These are phyloP conservation scores for Porcisia deanei DNA, from an alignment of 208 protist genomes.

Conservation along the genomic window DNA sequence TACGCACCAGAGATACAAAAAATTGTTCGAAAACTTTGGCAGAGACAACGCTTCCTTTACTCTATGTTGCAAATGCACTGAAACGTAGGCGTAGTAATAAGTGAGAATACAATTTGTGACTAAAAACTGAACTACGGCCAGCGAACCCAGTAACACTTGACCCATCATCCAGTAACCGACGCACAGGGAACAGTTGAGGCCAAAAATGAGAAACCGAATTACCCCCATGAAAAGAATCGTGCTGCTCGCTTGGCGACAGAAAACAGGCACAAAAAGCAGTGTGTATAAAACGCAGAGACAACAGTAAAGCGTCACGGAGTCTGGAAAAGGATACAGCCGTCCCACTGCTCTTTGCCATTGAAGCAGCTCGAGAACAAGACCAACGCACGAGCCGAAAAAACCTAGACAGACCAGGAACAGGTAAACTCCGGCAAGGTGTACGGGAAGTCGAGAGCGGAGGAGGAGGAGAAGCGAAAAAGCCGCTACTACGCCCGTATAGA, in stretches of 20 bases:
- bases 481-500: slow-evolving; percentile 41
- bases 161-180: slow-evolving; percentile 67
- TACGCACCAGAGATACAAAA: slow-evolving; percentile 57
- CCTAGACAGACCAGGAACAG: slow-evolving; percentile 53
- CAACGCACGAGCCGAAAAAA: slow-evolving; percentile 60
- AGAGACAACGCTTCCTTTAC: slow-evolving; percentile 22
- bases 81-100: slow-evolving; percentile 49
- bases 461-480: slow-evolving; percentile 28
- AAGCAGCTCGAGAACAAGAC: slow-evolving; percentile 58
- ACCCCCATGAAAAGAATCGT: slow-evolving; percentile 40
- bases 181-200: slow-evolving; percentile 62
- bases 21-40: slow-evolving; percentile 31
- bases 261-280: slow-evolving; percentile 30
- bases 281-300: slow-evolving; percentile 59
- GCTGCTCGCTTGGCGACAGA: slow-evolving; percentile 29
- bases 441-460: slow-evolving; percentile 24
- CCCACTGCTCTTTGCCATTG: slow-evolving; percentile 61
- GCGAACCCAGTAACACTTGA: slow-evolving; percentile 49
- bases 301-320: slow-evolving; percentile 63
- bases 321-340: slow-evolving; percentile 64
- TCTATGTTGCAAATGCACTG: slow-evolving; percentile 34
- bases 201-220: slow-evolving; percentile 53
- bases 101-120: slow-evolving; percentile 54
- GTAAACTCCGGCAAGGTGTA: slow-evolving; percentile 25
- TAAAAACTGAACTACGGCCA: slow-evolving; percentile 54